These are phyloP conservation scores for Talaromyces sp. DNA, from an alignment of 2,329 filamentous ascomycete genomes.

Conservation along the genomic window DNA sequence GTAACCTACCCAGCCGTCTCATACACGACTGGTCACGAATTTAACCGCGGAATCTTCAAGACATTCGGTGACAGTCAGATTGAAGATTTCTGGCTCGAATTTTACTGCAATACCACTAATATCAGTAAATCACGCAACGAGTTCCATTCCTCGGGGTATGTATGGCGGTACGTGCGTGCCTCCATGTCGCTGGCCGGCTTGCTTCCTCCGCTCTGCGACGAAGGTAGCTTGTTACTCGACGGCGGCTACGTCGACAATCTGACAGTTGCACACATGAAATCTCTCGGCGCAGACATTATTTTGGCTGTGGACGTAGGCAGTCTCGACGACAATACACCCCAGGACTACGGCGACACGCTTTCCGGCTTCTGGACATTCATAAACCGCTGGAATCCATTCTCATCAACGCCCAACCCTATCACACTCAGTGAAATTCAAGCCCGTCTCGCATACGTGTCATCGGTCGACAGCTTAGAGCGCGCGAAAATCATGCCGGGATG, in stretches of 20 bases:
- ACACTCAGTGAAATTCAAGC: constrained; percentile 96
- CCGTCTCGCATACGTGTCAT: constrained; percentile 88
- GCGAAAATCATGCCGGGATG: constrained; percentile 89
- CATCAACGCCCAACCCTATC: constrained; percentile 80
- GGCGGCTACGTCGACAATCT: constrained; percentile 97
- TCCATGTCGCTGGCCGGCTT: constrained; percentile 95
- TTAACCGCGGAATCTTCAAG: constrained; percentile 98
- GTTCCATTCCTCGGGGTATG: constrained; percentile 93
- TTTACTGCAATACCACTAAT: constrained; percentile 99
- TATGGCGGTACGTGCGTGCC: constrained; percentile 93
- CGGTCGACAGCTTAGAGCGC: constrained; percentile 87
- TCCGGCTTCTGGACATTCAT: constrained; percentile 92
- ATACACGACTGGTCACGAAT: constrained; percentile 97
- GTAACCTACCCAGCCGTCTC: constrained; percentile 94
- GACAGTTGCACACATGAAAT: constrained; percentile 96
- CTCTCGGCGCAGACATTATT: constrained; percentile 84
- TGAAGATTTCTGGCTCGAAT: constrained; percentile 98
- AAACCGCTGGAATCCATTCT: constrained; percentile 97
- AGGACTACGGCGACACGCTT: constrained; percentile 87
- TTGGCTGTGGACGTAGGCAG: constrained; percentile 94
- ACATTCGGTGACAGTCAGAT: constrained; percentile 96
- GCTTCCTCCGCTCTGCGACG: constrained; percentile 89
- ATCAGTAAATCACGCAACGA: constrained; percentile 91
- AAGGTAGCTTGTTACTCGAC: constrained; percentile 93
- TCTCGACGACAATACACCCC: constrained; percentile 85